Evolutionary conservation across 139 green algal species (phyloP).

Genomic region (Pleodorina starrii): DNA sequence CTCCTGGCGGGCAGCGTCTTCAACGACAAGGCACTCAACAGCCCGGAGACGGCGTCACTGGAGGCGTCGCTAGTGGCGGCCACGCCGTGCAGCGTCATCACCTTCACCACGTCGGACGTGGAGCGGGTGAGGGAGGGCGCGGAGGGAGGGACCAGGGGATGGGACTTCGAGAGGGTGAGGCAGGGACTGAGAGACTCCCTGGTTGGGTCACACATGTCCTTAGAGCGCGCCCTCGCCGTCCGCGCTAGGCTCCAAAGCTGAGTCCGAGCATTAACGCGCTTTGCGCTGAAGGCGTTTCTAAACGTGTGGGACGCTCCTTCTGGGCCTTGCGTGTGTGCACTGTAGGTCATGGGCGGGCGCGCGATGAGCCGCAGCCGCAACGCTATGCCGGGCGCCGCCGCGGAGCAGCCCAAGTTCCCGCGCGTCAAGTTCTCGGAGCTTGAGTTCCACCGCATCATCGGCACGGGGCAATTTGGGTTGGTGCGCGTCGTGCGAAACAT

Average conservation of each 20-base stretch:
- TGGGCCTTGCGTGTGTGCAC: background rate
- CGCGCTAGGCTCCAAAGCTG: too few species aligned
- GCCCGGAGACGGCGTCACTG: constrained; percentile 51
- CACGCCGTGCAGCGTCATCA: constrained; percentile 48
- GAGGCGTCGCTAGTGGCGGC: constrained; percentile 63
- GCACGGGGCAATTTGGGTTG: constrained; percentile 83
- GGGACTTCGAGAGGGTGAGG: too few species aligned
- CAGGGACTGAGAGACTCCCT: too few species aligned
- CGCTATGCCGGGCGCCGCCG: constrained; percentile 15
- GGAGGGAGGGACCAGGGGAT: too few species aligned
- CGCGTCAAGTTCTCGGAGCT: constrained; percentile 77
- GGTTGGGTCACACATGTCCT: too few species aligned
- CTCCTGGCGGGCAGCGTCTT: constrained; percentile 63
- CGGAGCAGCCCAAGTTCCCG: constrained; percentile 43
- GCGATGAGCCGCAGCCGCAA: constrained; percentile 47
- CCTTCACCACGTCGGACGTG: constrained; percentile 58
- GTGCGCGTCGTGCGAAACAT: constrained; percentile 80
- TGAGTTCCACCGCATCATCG: constrained; percentile 78
- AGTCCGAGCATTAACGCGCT: too few species aligned
- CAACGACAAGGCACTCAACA: constrained; percentile 64
- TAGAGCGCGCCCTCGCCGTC: too few species aligned
- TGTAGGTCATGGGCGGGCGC: constrained; percentile 46
- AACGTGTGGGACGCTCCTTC: too few species aligned
- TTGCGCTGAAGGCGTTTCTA: too few species aligned
- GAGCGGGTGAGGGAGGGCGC: constrained; percentile 48